Conservation (phyloP, 179 eudicot genomes). For the Spergularia azorica region DNA sequence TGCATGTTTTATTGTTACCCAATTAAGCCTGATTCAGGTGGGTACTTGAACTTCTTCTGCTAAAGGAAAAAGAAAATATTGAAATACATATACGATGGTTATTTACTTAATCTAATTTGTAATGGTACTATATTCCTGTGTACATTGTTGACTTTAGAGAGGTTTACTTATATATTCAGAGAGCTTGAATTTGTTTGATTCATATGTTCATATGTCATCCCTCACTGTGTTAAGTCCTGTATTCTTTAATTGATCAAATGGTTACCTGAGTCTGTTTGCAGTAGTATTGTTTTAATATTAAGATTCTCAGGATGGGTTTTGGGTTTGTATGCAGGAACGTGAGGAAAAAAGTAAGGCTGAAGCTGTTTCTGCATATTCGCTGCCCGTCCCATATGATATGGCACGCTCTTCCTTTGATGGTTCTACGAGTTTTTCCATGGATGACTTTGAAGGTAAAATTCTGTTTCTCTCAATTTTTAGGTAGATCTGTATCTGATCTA, state of each 20-base stretch:
- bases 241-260: too few species aligned
- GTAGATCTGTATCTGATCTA: too few species aligned
- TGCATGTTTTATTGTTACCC: too few species aligned
- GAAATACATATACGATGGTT: too few species aligned
- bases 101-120: not conserved
- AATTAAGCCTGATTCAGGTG: too few species aligned
- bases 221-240: not conserved
- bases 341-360: constrained; percentile 81
- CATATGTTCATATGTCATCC: not conserved
- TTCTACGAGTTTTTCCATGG: constrained; percentile 68
- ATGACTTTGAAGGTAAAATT: constrained; percentile 90
- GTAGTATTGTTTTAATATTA: constrained; percentile 6
- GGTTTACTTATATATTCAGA: not conserved
- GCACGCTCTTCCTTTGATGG: constrained; percentile 38
- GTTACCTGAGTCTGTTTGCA: not conserved
- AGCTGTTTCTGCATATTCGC: constrained; percentile 48
- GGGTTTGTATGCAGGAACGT: constrained; percentile 51
- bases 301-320: not conserved
- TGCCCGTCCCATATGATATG: constrained; percentile 42
- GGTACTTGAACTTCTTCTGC: too few species aligned
- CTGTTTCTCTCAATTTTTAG: not conserved
- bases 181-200: not conserved
- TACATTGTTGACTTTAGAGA: not conserved
- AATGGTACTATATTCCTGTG: not conserved
- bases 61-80: too few species aligned